These are phyloP conservation scores for Trichoderma atroviride DNA, from an alignment of 2,329 filamentous ascomycete genomes.

Conservation along the genomic window DNA sequence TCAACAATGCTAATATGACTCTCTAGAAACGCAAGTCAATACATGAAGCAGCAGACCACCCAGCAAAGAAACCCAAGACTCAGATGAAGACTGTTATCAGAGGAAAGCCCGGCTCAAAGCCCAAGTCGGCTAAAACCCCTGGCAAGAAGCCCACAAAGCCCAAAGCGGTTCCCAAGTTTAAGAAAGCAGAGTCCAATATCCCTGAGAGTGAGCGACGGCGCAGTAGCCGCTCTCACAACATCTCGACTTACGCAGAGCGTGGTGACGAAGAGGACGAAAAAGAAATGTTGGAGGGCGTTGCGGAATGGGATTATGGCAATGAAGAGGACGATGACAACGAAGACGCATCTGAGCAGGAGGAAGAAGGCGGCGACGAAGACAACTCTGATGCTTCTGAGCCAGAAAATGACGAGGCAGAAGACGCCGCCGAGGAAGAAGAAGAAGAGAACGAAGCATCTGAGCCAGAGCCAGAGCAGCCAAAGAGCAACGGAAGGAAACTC, in stretches of 20 bases:
- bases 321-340: conserved; percentile 28
- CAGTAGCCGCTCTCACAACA: conserved; percentile 54
- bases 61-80: conserved; percentile 43
- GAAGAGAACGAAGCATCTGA: conserved; percentile 31
- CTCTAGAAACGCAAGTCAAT: conserved; percentile 60
- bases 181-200: conserved; percentile 36
- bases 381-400: conserved; percentile 16
- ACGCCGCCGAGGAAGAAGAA: conserved; percentile 33
- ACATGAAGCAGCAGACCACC: conserved; percentile 53
- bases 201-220: conserved; percentile 55
- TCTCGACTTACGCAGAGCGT: conserved; percentile 58
- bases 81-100: conserved; percentile 43
- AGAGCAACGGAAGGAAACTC: conserved; percentile 34
- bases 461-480: conserved; percentile 30
- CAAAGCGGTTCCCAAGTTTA: conserved; percentile 37
- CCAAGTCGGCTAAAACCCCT: conserved; percentile 40
- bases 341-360: conserved; percentile 28
- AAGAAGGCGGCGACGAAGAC: conserved; percentile 27
- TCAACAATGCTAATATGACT: neutral
- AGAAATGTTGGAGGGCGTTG: conserved; percentile 64
- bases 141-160: conserved; percentile 40
- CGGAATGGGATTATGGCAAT: conserved; percentile 57
- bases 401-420: conserved; percentile 28
- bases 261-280: conserved; percentile 61
- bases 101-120: conserved; percentile 42